These are phyloP conservation scores for Cryptococcus sp. DNA, from an alignment of 1,284 basidiomycete species.

Conservation along the genomic window DNA sequence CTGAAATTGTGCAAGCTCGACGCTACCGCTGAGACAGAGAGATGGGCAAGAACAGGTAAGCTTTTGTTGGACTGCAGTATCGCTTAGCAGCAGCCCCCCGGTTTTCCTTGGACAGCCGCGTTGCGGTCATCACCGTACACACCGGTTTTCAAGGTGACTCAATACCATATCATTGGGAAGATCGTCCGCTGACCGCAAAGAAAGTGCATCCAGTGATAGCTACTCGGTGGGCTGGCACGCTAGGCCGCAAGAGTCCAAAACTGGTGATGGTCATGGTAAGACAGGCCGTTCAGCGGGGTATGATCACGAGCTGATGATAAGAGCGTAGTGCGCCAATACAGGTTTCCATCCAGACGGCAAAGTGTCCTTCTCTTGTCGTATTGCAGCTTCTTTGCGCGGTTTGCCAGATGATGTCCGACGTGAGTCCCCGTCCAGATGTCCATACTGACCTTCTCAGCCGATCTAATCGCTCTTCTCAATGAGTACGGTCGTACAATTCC, in stretches of 20 bases:
- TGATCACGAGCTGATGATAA: background rate
- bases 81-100: slow-evolving; percentile 30
- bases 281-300: background rate
- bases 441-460: slow-evolving; percentile 27
- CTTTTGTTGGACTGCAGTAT: background rate
- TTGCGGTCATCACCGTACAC: slow-evolving; percentile 44
- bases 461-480: slow-evolving; percentile 44
- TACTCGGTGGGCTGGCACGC: slow-evolving; percentile 52
- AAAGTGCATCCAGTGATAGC: slow-evolving; percentile 54
- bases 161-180: background rate
- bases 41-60: slow-evolving; percentile 40
- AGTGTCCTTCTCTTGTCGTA: slow-evolving; percentile 50
- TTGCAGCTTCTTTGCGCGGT: slow-evolving; percentile 35
- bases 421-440: slow-evolving; percentile 15
- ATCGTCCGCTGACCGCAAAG: background rate
- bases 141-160: slow-evolving; percentile 48
- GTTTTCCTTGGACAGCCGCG: slow-evolving; percentile 42
- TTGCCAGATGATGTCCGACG: slow-evolving; percentile 44
- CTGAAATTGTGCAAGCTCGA: slow-evolving; percentile 46
- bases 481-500: slow-evolving; percentile 43
- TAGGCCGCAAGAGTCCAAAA: slow-evolving; percentile 46
- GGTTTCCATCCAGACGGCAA: slow-evolving; percentile 48
- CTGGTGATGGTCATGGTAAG: slow-evolving; percentile 51
- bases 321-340: slow-evolving; percentile 46
- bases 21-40: slow-evolving; percentile 38